Conservation (phyloP, 1,139 yeast genomes). For the Pichia cactophila region DNA sequence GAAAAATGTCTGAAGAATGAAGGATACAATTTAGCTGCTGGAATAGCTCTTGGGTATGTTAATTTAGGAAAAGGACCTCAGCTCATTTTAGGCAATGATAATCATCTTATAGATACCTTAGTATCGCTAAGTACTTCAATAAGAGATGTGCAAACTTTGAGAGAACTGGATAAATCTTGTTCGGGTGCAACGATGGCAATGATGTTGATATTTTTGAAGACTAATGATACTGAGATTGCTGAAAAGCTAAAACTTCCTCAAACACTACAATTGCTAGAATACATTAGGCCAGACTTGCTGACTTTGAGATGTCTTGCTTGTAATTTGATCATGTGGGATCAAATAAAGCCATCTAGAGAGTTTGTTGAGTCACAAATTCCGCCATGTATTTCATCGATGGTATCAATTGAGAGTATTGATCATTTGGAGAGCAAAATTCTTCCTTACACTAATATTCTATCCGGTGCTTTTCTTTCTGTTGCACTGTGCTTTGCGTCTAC, state of each 20-base stretch:
- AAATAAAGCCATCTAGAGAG: conserved; percentile 39
- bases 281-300: conserved; percentile 73
- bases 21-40: conserved; percentile 83
- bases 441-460: conserved; percentile 57
- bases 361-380: conserved; percentile 67
- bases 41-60: conserved; percentile 81
- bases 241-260: conserved; percentile 56
- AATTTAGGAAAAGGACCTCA: conserved; percentile 73
- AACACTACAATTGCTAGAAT: conserved; percentile 55
- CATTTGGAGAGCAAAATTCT: conserved; percentile 55
- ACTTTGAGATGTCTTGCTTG: conserved; percentile 61
- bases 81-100: conserved; percentile 56
- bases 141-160: conserved; percentile 62
- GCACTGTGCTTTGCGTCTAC: conserved; percentile 76
- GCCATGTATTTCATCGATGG: conserved; percentile 23
- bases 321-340: conserved; percentile 74
- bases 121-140: conserved; percentile 53
- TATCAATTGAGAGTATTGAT: conserved; percentile 19
- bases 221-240: conserved; percentile 57
- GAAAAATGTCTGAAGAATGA: conserved; percentile 59
- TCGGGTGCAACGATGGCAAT: conserved; percentile 79
- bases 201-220: conserved; percentile 63
- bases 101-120: conserved; percentile 61
- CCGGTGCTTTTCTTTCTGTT: conserved; percentile 70
- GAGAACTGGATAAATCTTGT: conserved; percentile 64